These are phyloP conservation scores for Berkeleyomyces rouxiae DNA, from an alignment of 2,329 filamentous ascomycete species.

Conservation along the genomic window DNA sequence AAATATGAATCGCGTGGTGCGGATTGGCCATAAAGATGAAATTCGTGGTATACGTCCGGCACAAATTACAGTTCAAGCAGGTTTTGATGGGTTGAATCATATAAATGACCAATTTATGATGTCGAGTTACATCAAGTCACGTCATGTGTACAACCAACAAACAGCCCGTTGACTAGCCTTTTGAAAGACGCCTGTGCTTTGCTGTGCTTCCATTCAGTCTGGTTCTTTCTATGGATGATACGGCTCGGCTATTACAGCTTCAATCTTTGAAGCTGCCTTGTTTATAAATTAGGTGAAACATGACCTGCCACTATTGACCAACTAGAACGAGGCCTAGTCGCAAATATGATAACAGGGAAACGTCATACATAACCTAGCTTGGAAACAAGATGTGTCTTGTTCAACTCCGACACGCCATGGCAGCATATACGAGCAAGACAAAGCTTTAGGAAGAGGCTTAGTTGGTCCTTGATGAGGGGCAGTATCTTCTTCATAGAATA, in stretches of 20 bases:
- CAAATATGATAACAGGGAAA: background rate
- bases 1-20: background rate
- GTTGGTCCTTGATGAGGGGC: background rate
- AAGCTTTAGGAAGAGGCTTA: background rate
- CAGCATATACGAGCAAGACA: background rate
- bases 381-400: background rate
- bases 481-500: constrained; percentile 26
- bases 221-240: background rate
- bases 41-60: background rate
- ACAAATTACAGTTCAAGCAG: background rate
- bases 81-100: background rate
- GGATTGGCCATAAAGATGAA: too few species aligned
- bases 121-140: background rate
- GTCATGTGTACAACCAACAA: background rate
- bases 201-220: background rate
- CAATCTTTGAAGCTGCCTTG: background rate
- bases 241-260: background rate
- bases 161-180: background rate
- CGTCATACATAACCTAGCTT: background rate
- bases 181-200: background rate
- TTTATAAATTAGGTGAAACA: background rate
- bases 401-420: background rate
- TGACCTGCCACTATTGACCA: background rate
- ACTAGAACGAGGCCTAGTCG: background rate
- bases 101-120: background rate